These are phyloP conservation scores for Tephrocybe sp. DNA, from an alignment of 768 basidiomycete species.

Conservation along the genomic window DNA sequence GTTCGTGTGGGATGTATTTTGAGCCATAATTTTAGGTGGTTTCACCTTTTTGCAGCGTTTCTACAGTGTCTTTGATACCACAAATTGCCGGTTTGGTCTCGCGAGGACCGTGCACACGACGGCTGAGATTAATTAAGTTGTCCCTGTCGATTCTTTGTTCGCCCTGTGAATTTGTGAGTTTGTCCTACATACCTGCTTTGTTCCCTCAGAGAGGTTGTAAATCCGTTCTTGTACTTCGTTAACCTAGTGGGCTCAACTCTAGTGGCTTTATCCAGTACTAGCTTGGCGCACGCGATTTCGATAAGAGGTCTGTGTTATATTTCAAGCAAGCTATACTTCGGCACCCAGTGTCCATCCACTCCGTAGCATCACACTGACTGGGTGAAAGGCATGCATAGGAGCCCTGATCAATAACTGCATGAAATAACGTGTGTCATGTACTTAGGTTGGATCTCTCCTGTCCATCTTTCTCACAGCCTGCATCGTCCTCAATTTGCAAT, in stretches of 20 bases:
- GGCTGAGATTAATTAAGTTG: conserved; percentile 32
- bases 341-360: too few relatives aligned
- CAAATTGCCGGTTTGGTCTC: conserved; percentile 34
- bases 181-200: background rate
- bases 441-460: background rate
- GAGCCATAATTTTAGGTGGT: conserved; percentile 31
- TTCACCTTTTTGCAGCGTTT: conserved; percentile 60
- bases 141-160: background rate
- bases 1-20: background rate
- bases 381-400: too few relatives aligned
- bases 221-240: too few relatives aligned
- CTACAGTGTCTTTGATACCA: conserved; percentile 53
- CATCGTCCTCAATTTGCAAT: too few relatives aligned
- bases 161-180: background rate
- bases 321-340: too few relatives aligned
- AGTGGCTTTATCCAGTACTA: too few relatives aligned
- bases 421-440: too few relatives aligned
- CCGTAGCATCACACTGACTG: too few relatives aligned
- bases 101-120: conserved; percentile 34
- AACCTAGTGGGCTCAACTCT: too few relatives aligned
- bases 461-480: conserved; percentile 4
- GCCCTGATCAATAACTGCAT: too few relatives aligned
- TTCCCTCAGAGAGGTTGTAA: background rate
- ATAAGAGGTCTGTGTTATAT: too few relatives aligned
- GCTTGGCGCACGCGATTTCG: too few relatives aligned